A percentile compares a stretch with the other conserved stretches of the same genome.
phyloP scores from a whole-genome alignment of 805 yeast genomes.

The Saccharomycopsis lassenensis region DNA sequence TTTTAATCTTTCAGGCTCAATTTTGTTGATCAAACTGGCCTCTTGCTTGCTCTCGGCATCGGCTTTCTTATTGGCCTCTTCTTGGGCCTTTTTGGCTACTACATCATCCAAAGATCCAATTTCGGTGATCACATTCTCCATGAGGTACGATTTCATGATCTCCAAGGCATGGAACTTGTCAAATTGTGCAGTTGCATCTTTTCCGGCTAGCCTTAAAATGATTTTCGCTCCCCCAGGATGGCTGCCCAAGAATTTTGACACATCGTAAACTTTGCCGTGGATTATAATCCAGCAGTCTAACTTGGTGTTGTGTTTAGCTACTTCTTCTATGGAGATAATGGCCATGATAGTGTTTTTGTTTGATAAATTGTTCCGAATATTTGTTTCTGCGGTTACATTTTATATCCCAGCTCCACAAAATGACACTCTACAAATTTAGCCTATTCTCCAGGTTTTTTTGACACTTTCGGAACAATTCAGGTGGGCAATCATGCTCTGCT shows the following conservation, averaged over 20 bases:
- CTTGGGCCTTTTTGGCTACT: slow-evolving; percentile 5
- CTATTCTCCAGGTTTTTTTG: too few species aligned
- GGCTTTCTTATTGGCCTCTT: slow-evolving; percentile 1
- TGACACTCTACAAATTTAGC: too few species aligned
- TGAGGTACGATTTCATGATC: slow-evolving; percentile 31
- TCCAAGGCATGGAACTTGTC: slow-evolving; percentile 39
- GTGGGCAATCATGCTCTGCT: too few species aligned
- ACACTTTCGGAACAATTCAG: too few species aligned
- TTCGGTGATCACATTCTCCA: slow-evolving; percentile 6
- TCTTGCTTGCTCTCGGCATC: slow-evolving; percentile 8
- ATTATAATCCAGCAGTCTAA: slow-evolving; percentile 79
- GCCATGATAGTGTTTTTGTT: too few species aligned
- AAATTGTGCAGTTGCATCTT: slow-evolving; percentile 39
- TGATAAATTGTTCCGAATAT: too few species aligned
- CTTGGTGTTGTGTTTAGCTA: slow-evolving; percentile 56
- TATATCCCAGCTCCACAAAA: too few species aligned
- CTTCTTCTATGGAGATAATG: too few species aligned
- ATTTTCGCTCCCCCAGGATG: slow-evolving; percentile 56
- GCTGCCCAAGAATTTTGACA: slow-evolving; percentile 54
- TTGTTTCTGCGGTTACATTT: too few species aligned
- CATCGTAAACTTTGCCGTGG: slow-evolving; percentile 13
- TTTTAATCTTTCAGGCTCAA: slow-evolving; percentile 33
- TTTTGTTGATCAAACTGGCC: slow-evolving; percentile 5
- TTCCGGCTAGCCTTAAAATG: slow-evolving; percentile 37
- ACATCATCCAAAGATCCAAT: slow-evolving; percentile 6